These are phyloP conservation scores for Coccomyxa subellipsoidea DNA, from an alignment of 163 green algal genomes.

Conservation along the genomic window DNA sequence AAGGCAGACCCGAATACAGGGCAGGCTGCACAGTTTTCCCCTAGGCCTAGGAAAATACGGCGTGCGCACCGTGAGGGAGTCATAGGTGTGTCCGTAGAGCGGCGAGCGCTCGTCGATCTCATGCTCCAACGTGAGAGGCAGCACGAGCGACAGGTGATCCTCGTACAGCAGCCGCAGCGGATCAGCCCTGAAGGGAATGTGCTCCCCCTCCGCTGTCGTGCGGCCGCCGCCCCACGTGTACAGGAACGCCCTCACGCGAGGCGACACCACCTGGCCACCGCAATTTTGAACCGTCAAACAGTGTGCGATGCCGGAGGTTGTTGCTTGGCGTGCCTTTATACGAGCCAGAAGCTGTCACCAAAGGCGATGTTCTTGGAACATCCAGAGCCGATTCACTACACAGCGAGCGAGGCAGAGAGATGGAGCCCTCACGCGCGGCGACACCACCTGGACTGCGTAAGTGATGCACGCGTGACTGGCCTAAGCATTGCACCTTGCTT, in stretches of 20 bases:
- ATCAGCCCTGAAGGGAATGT: conserved; percentile 53
- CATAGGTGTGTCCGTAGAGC: conserved; percentile 73
- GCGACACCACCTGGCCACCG: conserved; percentile 63
- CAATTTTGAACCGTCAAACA: not conserved
- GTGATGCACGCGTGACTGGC: too few relatives aligned
- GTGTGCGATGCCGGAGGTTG: too few relatives aligned
- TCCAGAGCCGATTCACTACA: too few relatives aligned
- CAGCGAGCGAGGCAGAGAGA: too few relatives aligned
- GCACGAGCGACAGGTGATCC: conserved; percentile 71
- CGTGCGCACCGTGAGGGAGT: conserved; percentile 40
- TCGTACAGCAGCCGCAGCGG: conserved; percentile 50
- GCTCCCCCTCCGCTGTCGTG: conserved; percentile 79
- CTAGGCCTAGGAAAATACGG: not conserved
- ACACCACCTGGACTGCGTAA: too few relatives aligned
- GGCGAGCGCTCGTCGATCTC: conserved; percentile 81
- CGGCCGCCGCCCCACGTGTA: conserved; percentile 57
- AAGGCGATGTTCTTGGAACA: too few relatives aligned
- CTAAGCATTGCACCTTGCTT: too few relatives aligned
- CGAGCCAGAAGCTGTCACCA: too few relatives aligned
- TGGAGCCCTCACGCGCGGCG: too few relatives aligned
- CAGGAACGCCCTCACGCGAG: conserved; percentile 65
- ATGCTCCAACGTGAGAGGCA: conserved; percentile 81
- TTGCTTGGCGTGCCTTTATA: too few relatives aligned
- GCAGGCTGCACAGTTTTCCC: not conserved
- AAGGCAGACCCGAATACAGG: too few relatives aligned